A percentile compares a stretch with the other conserved stretches of the same genome.
Conservation (phyloP, 257 asterid genomes). For the Solanum piurae region DNA sequence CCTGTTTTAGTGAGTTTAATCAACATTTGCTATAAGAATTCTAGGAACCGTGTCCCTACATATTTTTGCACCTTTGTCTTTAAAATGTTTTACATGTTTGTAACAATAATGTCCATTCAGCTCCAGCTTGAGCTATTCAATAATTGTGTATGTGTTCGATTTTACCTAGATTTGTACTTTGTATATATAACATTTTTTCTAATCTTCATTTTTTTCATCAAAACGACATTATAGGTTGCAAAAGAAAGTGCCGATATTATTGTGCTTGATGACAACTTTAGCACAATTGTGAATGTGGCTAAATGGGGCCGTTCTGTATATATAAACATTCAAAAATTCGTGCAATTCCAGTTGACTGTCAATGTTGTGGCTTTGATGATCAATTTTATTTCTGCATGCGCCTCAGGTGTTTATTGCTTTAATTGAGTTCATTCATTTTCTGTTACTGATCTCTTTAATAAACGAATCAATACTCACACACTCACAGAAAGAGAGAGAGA, state of each 20-base stretch:
- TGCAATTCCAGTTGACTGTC: conserved; percentile 93
- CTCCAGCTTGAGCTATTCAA: not conserved
- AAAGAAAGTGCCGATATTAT: conserved; percentile 97
- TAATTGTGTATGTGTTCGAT: too few species aligned
- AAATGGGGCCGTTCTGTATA: conserved; percentile 98
- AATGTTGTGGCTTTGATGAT: conserved; percentile 90
- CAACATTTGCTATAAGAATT: not conserved
- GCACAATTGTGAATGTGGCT: conserved; percentile 90
- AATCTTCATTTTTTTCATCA: not conserved
- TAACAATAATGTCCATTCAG: not conserved
- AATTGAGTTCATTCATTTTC: not conserved
- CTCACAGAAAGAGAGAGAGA: not conserved
- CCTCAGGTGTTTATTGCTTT: conserved; percentile 40
- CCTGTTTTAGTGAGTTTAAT: not conserved
- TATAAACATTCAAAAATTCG: conserved; percentile 94
- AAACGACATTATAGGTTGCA: conserved; percentile 56
- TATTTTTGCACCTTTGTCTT: not conserved
- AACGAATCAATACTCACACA: not conserved
- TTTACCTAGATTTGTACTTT: too few species aligned
- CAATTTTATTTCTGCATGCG: conserved; percentile 80
- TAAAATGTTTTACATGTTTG: not conserved
- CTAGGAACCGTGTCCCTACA: not conserved
- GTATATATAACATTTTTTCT: too few species aligned
- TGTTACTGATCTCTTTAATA: not conserved
- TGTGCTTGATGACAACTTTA: conserved; percentile 87